Evolutionary conservation across 2,329 filamentous ascomycete species (phyloP).

Genomic region (Cytospora schulzeri): DNA sequence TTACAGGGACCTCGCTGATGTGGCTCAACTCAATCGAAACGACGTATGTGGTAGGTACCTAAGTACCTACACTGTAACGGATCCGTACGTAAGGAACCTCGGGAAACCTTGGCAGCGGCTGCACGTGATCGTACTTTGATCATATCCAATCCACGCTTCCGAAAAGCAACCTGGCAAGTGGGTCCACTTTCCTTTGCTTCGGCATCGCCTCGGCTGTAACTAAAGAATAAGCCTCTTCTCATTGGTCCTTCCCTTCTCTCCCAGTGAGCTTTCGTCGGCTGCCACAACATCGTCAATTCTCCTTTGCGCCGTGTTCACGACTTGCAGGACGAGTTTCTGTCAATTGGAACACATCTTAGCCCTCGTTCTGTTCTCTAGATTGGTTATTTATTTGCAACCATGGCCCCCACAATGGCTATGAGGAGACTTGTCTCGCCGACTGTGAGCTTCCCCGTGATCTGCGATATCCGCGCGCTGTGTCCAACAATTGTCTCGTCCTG

Average conservation of each 20-base stretch:
- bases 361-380: constrained; percentile 32
- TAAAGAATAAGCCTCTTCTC: constrained; percentile 30
- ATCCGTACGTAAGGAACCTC: too few species aligned
- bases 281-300: constrained; percentile 35
- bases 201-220: constrained; percentile 23
- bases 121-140: constrained; percentile 6
- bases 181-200: constrained; percentile 2
- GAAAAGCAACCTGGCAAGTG: not conserved
- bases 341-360: constrained; percentile 30
- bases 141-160: not conserved
- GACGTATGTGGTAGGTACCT: too few species aligned
- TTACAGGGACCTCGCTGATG: not conserved
- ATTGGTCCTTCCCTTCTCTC: constrained; percentile 39
- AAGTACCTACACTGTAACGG: not conserved
- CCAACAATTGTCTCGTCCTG: constrained; percentile 9
- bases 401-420: constrained; percentile 67
- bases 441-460: constrained; percentile 45
- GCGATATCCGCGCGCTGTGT: constrained; percentile 15
- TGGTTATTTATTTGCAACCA: constrained; percentile 36
- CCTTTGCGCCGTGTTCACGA: constrained; percentile 29
- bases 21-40: not conserved
- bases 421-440: constrained; percentile 60
- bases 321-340: constrained; percentile 30
- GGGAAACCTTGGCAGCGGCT: not conserved
- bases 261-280: constrained; percentile 29